These are phyloP conservation scores for Colletotrichum costaricense DNA, from an alignment of 2,329 filamentous ascomycete genomes.

Conservation along the genomic window DNA sequence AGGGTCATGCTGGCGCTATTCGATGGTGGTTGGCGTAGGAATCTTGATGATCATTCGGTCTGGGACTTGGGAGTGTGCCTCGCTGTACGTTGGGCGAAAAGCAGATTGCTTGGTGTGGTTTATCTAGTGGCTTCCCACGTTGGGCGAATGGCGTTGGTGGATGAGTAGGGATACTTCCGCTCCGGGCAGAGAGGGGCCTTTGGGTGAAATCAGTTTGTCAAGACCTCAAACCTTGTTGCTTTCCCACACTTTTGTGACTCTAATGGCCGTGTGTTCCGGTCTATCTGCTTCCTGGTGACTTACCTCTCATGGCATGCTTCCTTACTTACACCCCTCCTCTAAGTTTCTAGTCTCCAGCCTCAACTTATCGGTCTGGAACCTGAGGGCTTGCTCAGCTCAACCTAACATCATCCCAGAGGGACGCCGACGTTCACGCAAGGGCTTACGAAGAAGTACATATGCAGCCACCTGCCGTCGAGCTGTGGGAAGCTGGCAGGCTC, in stretches of 20 bases:
- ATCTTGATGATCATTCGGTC: neutral
- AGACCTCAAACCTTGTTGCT: neutral
- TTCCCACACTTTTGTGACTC: neutral
- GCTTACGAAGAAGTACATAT: neutral
- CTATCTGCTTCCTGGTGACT: neutral
- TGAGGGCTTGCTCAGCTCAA: neutral
- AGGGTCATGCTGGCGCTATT: neutral
- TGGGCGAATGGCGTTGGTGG: slow-evolving; percentile 6
- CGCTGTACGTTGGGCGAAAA: neutral
- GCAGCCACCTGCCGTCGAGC: neutral
- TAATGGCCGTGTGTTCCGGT: neutral
- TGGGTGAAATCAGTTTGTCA: neutral
- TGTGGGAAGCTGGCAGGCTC: neutral
- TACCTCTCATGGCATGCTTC: no score
- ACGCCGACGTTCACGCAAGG: neutral
- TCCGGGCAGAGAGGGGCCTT: neutral
- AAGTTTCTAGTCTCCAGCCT: no score
- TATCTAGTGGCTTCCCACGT: neutral
- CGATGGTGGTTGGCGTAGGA: neutral
- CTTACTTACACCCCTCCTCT: no score
- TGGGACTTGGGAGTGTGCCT: neutral
- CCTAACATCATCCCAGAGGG: neutral
- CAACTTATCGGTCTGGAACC: neutral
- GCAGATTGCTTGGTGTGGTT: neutral
- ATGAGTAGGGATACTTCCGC: neutral